Conservation (phyloP, 1,284 basidiomycete genomes). For the Cutaneotrichosporon cavernicola region DNA sequence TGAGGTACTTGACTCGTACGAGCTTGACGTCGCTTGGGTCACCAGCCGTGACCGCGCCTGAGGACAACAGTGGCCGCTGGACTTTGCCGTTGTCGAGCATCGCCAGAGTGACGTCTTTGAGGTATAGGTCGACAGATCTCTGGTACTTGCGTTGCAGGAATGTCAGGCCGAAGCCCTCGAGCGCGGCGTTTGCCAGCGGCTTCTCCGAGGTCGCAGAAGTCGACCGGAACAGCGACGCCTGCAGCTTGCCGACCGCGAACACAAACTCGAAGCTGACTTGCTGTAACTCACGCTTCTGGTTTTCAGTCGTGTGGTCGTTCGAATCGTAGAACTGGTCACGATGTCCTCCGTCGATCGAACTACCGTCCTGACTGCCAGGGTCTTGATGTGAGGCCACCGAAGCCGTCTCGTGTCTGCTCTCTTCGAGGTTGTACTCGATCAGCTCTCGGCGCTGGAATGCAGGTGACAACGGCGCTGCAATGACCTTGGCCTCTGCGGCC, state of each 20-base stretch:
- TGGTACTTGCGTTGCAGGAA: constrained; percentile 78
- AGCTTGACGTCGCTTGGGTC: constrained; percentile 61
- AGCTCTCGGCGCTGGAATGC: constrained; percentile 57
- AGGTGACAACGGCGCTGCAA: constrained; percentile 19
- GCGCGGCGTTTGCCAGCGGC: constrained; percentile 70
- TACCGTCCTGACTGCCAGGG: constrained; percentile 45
- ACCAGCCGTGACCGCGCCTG: constrained; percentile 57
- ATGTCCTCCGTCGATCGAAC: constrained; percentile 24
- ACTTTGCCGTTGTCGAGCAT: constrained; percentile 59
- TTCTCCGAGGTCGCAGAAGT: constrained; percentile 42
- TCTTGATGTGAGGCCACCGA: constrained; percentile 45
- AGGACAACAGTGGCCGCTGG: constrained; percentile 74
- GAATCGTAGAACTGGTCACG: constrained; percentile 73
- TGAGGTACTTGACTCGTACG: constrained; percentile 76
- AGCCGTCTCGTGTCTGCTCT: constrained; percentile 38
- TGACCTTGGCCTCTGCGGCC: constrained; percentile 9
- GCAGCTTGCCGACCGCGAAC: constrained; percentile 85
- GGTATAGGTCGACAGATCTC: constrained; percentile 81
- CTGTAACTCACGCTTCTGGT: constrained; percentile 58
- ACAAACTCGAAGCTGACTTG: constrained; percentile 86
- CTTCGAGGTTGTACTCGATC: constrained; percentile 70
- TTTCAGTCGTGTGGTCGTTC: constrained; percentile 62
- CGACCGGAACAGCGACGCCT: constrained; percentile 74
- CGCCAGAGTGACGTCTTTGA: constrained; percentile 64
- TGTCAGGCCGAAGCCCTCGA: constrained; percentile 75